Evolutionary conservation across 441 rosid species (phyloP).

Genomic region (Melianthus villosus): DNA sequence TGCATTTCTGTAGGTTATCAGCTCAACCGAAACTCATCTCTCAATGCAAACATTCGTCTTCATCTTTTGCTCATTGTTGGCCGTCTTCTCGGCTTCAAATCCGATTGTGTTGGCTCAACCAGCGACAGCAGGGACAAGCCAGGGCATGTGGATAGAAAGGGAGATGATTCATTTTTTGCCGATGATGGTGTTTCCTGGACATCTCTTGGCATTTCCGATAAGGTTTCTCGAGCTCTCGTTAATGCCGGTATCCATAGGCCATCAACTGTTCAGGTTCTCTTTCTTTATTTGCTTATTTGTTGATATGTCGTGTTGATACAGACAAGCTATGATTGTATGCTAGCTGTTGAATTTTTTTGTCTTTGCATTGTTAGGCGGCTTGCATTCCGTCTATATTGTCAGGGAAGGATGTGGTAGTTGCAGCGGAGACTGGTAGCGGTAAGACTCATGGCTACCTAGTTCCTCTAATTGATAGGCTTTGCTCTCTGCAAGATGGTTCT

Average conservation of each 20-base stretch:
- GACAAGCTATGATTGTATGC: too few species aligned
- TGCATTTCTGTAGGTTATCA: constrained; percentile 28
- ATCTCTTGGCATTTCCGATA: constrained; percentile 58
- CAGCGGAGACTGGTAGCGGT: constrained; percentile 95
- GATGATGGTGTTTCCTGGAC: constrained; percentile 59
- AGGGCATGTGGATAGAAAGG: constrained; percentile 22
- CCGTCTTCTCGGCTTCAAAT: constrained; percentile 12
- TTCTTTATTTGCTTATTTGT: not conserved
- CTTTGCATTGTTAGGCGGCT: constrained; percentile 38
- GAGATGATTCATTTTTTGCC: constrained; percentile 46
- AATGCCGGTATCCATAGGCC: constrained; percentile 51
- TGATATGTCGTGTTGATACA: not conserved
- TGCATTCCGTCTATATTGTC: constrained; percentile 49
- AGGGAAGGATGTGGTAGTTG: constrained; percentile 74
- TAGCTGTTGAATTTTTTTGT: too few species aligned
- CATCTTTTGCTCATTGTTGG: constrained; percentile 17
- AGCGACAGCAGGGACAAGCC: constrained; percentile 12
- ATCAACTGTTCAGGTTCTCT: constrained; percentile 60
- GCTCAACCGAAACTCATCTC: constrained; percentile 29
- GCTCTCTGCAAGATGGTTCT: constrained; percentile 7
- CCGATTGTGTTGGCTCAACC: constrained; percentile 24
- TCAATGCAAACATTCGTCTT: constrained; percentile 20
- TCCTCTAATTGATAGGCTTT: constrained; percentile 51
- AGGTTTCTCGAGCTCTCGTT: constrained; percentile 41
- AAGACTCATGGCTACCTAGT: constrained; percentile 69